These are phyloP conservation scores for Tricharina praecox DNA, from an alignment of 495 filamentous ascomycete genomes.

Conservation along the genomic window DNA sequence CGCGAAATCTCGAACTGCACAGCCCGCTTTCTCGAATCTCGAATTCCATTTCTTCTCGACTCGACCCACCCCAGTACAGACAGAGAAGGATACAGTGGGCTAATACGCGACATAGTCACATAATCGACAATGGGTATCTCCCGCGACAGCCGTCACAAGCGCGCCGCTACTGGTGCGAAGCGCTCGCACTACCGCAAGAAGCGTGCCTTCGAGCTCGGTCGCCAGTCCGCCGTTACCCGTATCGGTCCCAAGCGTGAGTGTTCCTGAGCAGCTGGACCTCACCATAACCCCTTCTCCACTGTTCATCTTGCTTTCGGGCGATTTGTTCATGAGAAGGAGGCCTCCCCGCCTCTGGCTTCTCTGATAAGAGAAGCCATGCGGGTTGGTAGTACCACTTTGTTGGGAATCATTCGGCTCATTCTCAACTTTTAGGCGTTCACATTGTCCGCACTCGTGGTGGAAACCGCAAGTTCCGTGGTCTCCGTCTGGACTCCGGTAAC, in stretches of 20 bases:
- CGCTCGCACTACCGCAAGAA: constrained; percentile 81
- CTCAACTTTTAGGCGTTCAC: constrained; percentile 47
- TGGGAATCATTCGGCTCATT: constrained; percentile 1
- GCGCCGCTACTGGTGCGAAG: constrained; percentile 93
- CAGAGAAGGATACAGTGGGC: background rate
- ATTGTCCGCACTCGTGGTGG: constrained; percentile 95
- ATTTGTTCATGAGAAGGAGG: constrained; percentile 17
- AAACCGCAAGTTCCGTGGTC: constrained; percentile 97
- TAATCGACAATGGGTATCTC: constrained; percentile 85
- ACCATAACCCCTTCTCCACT: constrained; percentile 23
- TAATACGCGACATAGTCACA: background rate
- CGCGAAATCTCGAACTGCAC: background rate
- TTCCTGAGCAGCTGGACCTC: constrained; percentile 21
- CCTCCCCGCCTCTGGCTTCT: constrained; percentile 12
- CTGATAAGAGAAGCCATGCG: constrained; percentile 1
- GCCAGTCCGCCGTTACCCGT: constrained; percentile 97
- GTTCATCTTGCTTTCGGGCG: constrained; percentile 6
- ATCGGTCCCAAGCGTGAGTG: constrained; percentile 75
- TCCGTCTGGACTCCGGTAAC: constrained; percentile 97
- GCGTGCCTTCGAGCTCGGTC: constrained; percentile 98
- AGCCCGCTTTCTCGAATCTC: background rate
- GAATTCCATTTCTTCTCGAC: constrained; percentile 5
- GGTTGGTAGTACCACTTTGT: constrained; percentile 16
- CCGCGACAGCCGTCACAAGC: constrained; percentile 98
- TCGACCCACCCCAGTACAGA: too few species aligned